Conservation (phyloP, 495 filamentous ascomycete species). For the Tuber brumale region DNA sequence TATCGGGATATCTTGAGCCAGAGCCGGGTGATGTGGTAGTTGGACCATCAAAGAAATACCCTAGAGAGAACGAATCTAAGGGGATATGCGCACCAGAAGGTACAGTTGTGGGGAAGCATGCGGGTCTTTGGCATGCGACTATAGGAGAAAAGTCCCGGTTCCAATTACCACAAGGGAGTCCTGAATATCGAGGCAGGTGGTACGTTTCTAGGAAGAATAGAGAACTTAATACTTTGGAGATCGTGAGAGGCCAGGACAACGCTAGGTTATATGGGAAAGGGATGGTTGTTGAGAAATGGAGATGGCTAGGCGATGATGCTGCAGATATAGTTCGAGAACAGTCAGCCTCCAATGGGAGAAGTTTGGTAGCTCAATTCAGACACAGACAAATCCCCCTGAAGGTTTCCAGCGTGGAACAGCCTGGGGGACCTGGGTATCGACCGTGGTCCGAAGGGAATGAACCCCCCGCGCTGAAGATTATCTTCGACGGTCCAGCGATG, state of each 20-base stretch:
- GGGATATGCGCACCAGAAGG: constrained; percentile 18
- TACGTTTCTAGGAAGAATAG: constrained; percentile 38
- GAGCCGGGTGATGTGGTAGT: constrained; percentile 33
- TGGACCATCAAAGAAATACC: constrained; percentile 27
- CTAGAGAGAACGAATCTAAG: not conserved
- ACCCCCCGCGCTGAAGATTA: constrained; percentile 24
- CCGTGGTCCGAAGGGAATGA: not conserved
- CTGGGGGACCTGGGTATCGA: not conserved
- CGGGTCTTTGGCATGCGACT: constrained; percentile 40
- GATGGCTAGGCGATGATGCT: constrained; percentile 37
- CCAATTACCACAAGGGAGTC: constrained; percentile 35
- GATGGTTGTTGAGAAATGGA: constrained; percentile 36
- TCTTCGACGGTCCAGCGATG: constrained; percentile 33
- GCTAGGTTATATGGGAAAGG: constrained; percentile 35
- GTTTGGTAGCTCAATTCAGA: constrained; percentile 37
- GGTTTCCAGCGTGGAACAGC: constrained; percentile 20
- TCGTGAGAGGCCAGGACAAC: constrained; percentile 38
- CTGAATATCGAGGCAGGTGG: constrained; percentile 32
- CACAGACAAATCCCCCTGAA: constrained; percentile 35
- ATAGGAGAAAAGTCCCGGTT: constrained; percentile 37
- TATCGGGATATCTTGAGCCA: constrained; percentile 37
- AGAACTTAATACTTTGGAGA: constrained; percentile 33
- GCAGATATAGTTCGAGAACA: constrained; percentile 21
- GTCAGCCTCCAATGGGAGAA: constrained; percentile 4
- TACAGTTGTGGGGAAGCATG: constrained; percentile 28